Evolutionary conservation across 2,329 filamentous ascomycete species (phyloP).

Genomic region (Cordyceps militaris): DNA sequence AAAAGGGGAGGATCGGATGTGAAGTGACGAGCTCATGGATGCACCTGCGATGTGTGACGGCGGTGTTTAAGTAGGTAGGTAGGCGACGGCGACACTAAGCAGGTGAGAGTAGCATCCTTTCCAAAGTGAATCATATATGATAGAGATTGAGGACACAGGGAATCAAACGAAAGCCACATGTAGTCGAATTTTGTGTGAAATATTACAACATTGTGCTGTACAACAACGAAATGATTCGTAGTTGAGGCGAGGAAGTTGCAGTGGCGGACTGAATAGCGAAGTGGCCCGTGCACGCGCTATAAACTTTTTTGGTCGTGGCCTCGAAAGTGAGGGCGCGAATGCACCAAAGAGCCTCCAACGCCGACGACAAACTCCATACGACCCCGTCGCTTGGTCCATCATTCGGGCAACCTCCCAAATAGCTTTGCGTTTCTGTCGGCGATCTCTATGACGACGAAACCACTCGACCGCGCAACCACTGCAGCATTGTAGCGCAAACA

Average conservation of each 20-base stretch:
- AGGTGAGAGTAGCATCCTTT: not conserved
- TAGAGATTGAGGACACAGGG: no score
- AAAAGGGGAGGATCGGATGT: not conserved
- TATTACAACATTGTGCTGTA: not conserved
- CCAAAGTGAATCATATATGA: no score
- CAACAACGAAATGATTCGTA: not conserved
- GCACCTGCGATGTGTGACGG: not conserved
- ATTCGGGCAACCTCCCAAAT: not conserved
- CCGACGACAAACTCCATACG: constrained; percentile 1
- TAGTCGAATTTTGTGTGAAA: no score
- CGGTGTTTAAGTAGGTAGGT: not conserved
- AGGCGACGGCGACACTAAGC: not conserved
- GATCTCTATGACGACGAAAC: not conserved
- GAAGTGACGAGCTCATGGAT: not conserved
- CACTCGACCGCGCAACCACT: not conserved
- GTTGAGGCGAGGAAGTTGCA: not conserved
- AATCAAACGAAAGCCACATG: no score
- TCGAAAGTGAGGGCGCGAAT: not conserved
- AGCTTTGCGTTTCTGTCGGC: not conserved
- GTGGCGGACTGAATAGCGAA: not conserved
- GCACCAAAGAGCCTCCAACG: not conserved
- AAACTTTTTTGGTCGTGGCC: not conserved
- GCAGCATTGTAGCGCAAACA: not conserved
- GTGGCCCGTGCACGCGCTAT: constrained; percentile 9
- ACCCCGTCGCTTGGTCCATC: not conserved